Conservation (phyloP, 2,329 filamentous ascomycete genomes). For the Tolypocladium endophyticum region DNA sequence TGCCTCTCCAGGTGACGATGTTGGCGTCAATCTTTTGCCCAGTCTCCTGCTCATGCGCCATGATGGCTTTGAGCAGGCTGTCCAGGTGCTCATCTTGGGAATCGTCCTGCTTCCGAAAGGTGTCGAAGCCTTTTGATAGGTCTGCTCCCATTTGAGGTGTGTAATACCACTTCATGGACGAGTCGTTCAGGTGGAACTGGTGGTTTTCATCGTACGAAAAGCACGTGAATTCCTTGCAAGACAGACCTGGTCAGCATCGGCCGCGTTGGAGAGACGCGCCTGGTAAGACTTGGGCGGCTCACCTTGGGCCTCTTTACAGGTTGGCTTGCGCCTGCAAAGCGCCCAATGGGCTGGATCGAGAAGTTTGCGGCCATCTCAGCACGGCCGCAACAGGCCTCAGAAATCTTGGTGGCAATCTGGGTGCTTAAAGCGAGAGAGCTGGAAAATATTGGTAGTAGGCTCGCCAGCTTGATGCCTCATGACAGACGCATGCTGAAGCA, state of each 20-base stretch:
- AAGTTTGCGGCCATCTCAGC: conserved; percentile 33
- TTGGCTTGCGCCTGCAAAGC: conserved; percentile 57
- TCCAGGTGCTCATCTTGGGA: conserved; percentile 79
- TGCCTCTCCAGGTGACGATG: conserved; percentile 87
- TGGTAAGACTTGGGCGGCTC: conserved; percentile 8
- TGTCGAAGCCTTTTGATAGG: conserved; percentile 70
- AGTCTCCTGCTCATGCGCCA: conserved; percentile 58
- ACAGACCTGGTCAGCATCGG: background rate
- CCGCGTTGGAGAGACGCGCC: background rate
- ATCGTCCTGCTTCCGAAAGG: conserved; percentile 75
- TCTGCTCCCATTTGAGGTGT: conserved; percentile 61
- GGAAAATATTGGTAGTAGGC: background rate
- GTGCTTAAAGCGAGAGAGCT: background rate
- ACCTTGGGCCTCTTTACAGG: conserved; percentile 68
- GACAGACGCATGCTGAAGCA: background rate
- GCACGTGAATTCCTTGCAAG: conserved; percentile 71
- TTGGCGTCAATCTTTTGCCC: conserved; percentile 62
- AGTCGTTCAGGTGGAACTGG: conserved; percentile 62
- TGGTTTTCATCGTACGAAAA: conserved; percentile 91
- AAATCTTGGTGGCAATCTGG: background rate
- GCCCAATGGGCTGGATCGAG: conserved; percentile 56
- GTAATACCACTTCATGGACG: conserved; percentile 82
- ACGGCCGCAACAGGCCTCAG: background rate
- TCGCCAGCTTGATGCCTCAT: background rate
- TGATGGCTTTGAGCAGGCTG: conserved; percentile 66